Base-by-base conservation (phyloP, 2,329 filamentous ascomycete species). In the Rhynchosporium graminicola region DNA sequence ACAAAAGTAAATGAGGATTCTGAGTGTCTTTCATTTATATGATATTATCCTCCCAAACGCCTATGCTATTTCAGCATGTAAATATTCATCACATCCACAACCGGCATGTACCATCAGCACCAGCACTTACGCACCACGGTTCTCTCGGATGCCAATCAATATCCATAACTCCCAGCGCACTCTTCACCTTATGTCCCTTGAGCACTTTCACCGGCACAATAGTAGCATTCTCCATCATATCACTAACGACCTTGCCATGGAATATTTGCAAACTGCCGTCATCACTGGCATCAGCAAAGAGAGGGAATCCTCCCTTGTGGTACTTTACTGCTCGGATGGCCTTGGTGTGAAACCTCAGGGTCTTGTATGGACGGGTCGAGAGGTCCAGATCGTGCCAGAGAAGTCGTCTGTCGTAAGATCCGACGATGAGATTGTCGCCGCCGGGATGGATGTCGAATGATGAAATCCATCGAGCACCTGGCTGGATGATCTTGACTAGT, bases 381-480 rank as follows among this genome's bases (percentile, higher is more conserved):
- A 99, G 85, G 69, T 99, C 95, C 59, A 98, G 83, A 77, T 99
- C 95, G 78, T 98, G 95, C 95, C 95, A 99, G 38, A 99, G 82
- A 2, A 99, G 82, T 52, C 94, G 87, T 68, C 93, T 88, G 78
- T 99, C 95, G 78, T 98, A 99, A 0, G 92, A 95, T 50, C 93
- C 92, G 10, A 97, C 91, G 63, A 98, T 91, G 60, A 99, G 78
- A 74, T 99, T 97, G 78, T 97, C 93, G 51, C 95, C 95, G 20
- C 90, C 90, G 0, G 93, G 89, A 76, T 99, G 96, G 50, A 99
- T 85, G 71, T 97, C 93, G 70, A 99, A 94, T 15, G 88, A 91
- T 1, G 91, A 96, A 70, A 99, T 97, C 92, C 93, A 92, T 67
- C 93, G 88, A 3, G 94, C 93, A 72, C 95, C 95, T 0, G 95